Percentiles rank a stretch among this genome's conserved stretches.
Evolutionary conservation across 495 filamentous ascomycete genomes (phyloP).

Genomic region (Daldinia bambusicola): DNA sequence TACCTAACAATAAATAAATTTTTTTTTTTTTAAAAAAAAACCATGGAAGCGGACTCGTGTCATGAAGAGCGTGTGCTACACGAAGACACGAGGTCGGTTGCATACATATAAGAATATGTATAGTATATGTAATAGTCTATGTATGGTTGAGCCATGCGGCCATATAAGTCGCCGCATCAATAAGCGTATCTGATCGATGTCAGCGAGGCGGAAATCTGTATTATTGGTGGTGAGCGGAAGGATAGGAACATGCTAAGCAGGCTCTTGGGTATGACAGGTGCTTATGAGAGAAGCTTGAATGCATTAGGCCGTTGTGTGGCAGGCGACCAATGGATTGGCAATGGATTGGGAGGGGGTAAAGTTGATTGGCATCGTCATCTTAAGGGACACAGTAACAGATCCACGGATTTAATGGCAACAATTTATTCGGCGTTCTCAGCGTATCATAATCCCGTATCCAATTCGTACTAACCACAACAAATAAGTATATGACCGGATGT

Average conservation of each 20-base stretch:
- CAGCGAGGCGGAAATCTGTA: constrained; percentile 25
- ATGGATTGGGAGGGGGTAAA: neutral
- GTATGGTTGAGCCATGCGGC: constrained; percentile 13
- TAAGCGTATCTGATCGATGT: constrained; percentile 35
- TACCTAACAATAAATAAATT: constrained; percentile 27
- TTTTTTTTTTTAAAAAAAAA: too few relatives aligned
- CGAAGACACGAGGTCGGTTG: constrained; percentile 42
- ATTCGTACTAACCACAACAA: constrained; percentile 32
- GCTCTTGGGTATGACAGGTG: constrained; percentile 34
- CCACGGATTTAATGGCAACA: constrained; percentile 26
- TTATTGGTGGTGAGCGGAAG: constrained; percentile 33
- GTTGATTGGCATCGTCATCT: neutral
- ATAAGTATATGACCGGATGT: constrained; percentile 14
- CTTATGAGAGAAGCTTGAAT: constrained; percentile 24
- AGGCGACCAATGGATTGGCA: constrained; percentile 24
- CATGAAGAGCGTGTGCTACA: constrained; percentile 29
- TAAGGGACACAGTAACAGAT: constrained; percentile 28
- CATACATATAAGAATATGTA: constrained; percentile 35
- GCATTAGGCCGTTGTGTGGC: constrained; percentile 32
- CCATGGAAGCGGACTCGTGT: constrained; percentile 25
- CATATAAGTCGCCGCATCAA: constrained; percentile 35
- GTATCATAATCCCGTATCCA: constrained; percentile 40
- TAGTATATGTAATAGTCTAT: too few relatives aligned
- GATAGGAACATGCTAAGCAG: constrained; percentile 37
- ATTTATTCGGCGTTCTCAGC: constrained; percentile 13